These are phyloP conservation scores for Hyaloscypha finlandica DNA, from an alignment of 495 filamentous ascomycete genomes.

Conservation along the genomic window DNA sequence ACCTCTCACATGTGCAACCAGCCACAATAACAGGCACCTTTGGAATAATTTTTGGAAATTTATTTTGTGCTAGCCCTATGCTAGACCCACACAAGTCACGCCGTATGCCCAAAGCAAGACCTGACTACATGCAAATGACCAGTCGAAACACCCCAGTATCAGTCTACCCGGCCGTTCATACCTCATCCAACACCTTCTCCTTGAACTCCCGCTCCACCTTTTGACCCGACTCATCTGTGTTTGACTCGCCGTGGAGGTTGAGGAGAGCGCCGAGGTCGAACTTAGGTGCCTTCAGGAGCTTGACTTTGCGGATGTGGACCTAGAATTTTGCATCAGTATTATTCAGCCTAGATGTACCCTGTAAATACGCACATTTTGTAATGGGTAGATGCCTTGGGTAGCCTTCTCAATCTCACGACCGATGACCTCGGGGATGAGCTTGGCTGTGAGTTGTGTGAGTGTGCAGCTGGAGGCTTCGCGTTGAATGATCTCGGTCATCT, in stretches of 20 bases:
- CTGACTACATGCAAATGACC: constrained; percentile 36
- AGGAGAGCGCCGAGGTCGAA: constrained; percentile 97
- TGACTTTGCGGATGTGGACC: constrained; percentile 99
- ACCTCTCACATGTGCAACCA: constrained; percentile 6
- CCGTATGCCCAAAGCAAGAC: constrained; percentile 57
- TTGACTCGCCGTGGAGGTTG: constrained; percentile 93
- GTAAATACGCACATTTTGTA: constrained; percentile 81
- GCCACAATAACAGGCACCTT: neutral
- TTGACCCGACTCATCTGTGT: constrained; percentile 93
- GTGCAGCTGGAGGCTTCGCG: constrained; percentile 93
- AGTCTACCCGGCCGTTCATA: constrained; percentile 62
- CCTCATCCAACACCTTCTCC: constrained; percentile 88
- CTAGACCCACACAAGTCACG: constrained; percentile 50
- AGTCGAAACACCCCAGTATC: constrained; percentile 46
- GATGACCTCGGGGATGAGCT: constrained; percentile 98
- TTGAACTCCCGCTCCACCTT: constrained; percentile 99
- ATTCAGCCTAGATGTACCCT: neutral
- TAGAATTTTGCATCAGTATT: constrained; percentile 46
- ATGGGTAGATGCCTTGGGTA: constrained; percentile 97
- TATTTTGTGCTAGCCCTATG: constrained; percentile 43
- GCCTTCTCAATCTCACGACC: constrained; percentile 99
- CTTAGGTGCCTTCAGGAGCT: constrained; percentile 96
- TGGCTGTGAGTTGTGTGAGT: constrained; percentile 90
- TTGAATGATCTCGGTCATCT: constrained; percentile 99
- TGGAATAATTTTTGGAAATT: constrained; percentile 28